A percentile compares a stretch with the other conserved stretches of the same genome.
Conservation (phyloP, 305 asterid genomes). For the Andrographis paniculata region DNA sequence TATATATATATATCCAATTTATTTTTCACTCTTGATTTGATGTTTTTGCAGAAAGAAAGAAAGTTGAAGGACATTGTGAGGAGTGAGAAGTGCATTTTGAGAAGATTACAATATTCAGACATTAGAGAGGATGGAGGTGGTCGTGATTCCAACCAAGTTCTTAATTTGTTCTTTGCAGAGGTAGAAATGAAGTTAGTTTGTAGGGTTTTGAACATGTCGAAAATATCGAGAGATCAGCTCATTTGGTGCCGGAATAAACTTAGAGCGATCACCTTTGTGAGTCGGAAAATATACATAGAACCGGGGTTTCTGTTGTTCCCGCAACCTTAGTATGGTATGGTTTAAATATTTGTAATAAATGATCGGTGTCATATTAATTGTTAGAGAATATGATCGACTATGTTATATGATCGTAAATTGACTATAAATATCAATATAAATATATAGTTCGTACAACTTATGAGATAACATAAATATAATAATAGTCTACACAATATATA, state of each 20-base stretch:
- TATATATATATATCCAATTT: too few relatives aligned
- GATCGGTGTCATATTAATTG: too few relatives aligned
- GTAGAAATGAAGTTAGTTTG: constrained; percentile 66
- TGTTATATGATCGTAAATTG: too few relatives aligned
- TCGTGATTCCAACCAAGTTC: constrained; percentile 47
- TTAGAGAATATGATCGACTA: too few relatives aligned
- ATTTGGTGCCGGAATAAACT: constrained; percentile 70
- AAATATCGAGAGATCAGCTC: constrained; percentile 54
- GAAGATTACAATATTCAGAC: constrained; percentile 31
- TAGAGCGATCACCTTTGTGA: constrained; percentile 47
- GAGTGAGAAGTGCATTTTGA: constrained; percentile 60
- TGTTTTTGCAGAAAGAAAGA: constrained; percentile 61
- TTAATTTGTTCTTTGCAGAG: constrained; percentile 61
- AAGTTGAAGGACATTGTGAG: constrained; percentile 56
- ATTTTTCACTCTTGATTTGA: neutral
- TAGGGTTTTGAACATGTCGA: constrained; percentile 67
- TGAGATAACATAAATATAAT: too few relatives aligned
- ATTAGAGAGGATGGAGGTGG: constrained; percentile 17
- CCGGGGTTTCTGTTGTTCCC: constrained; percentile 74
- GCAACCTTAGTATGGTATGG: constrained; percentile 6
- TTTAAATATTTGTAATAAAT: too few relatives aligned
- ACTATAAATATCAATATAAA: too few relatives aligned
- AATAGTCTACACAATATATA: too few relatives aligned
- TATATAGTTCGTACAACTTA: too few relatives aligned
- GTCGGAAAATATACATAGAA: constrained; percentile 46